Base-by-base conservation (phyloP, 345 rosid species). In the Erodium maritimum region DNA sequence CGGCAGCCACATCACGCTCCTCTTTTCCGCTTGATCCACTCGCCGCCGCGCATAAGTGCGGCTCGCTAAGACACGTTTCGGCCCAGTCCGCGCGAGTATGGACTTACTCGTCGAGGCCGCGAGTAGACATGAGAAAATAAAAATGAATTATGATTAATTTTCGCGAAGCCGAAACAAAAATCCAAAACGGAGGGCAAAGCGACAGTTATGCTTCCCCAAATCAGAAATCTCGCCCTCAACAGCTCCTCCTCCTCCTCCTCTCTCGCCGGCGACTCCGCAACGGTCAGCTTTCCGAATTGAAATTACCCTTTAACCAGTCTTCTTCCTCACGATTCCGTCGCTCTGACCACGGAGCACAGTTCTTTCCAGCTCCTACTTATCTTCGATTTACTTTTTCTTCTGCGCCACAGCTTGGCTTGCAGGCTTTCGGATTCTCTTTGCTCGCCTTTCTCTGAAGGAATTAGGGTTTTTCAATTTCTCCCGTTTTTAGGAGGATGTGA, bases 21-120 rank as follows among this genome's bases (percentile, higher is more conserved):
- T 73, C 1, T 50, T 54, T 24, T 1, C 57, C 23, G 50, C 60
- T 61, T 63, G 19, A 62, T 55, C 66, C 61, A 1, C 17, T 61
- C 50, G 45, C 13, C 62, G 71, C 79, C 79, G 42, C 55, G 82
- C 52, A 55, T 73, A 61, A 86, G 34, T 29, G 8, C 34, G 8
- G 34, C 34, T 29, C 34, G 12, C 11, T 2, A 0, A 14, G 5
- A 42, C 48, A 42, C 48, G 48, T 42, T 42, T 42, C 48, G 12
- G 0, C 48, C 48, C 48, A 42, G 12, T 7, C 14, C 16, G 14
- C 16, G 48, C 48, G 48, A 42, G 48, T 42, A 42, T 16, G 2
- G 14, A 7, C 1, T 10, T 42, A 13, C 48, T 14, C 16, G 14
- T 14, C 1, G 12, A 11, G 12, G 12, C 16, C 48, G 48, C 48